Evolutionary conservation across 768 basidiomycete species (phyloP).

Genomic region (Xanthoconium purpureum): DNA sequence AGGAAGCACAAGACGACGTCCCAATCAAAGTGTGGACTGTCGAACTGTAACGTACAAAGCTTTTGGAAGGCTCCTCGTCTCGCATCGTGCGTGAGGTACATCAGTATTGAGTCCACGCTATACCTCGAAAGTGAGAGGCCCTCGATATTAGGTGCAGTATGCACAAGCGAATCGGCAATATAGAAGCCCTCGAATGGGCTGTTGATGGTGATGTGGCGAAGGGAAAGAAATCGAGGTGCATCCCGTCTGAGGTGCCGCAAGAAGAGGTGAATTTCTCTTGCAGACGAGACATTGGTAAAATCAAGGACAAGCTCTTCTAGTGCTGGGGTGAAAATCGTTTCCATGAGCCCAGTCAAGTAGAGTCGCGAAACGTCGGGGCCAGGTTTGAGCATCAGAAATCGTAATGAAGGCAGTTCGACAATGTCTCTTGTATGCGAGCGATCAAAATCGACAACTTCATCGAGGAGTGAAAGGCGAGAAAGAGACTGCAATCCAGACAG

Average conservation of each 20-base stretch:
- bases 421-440: slow-evolving; percentile 1
- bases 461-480: slow-evolving; percentile 23
- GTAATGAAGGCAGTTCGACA: slow-evolving; percentile 20
- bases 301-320: slow-evolving; percentile 25
- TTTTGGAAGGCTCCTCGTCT: slow-evolving; percentile 27
- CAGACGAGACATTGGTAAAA: slow-evolving; percentile 23
- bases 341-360: slow-evolving; percentile 26
- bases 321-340: slow-evolving; percentile 22
- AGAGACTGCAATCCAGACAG: slow-evolving; percentile 23
- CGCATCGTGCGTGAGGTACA: slow-evolving; percentile 24
- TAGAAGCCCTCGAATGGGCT: slow-evolving; percentile 27
- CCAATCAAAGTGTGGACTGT: slow-evolving; percentile 31
- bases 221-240: slow-evolving; percentile 23
- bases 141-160: slow-evolving; percentile 25
- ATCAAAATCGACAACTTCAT: slow-evolving; percentile 30
- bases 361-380: slow-evolving; percentile 27
- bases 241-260: slow-evolving; percentile 28
- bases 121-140: slow-evolving; percentile 27
- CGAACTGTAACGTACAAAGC: slow-evolving; percentile 17
- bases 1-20: slow-evolving; percentile 26
- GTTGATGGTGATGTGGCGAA: slow-evolving; percentile 20
- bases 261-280: slow-evolving; percentile 29
- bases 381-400: slow-evolving; percentile 22
- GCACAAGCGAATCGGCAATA: slow-evolving; percentile 20
- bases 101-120: slow-evolving; percentile 21